Base-by-base conservation (phyloP, 306 rosid species). In the Quercus suber region DNA sequence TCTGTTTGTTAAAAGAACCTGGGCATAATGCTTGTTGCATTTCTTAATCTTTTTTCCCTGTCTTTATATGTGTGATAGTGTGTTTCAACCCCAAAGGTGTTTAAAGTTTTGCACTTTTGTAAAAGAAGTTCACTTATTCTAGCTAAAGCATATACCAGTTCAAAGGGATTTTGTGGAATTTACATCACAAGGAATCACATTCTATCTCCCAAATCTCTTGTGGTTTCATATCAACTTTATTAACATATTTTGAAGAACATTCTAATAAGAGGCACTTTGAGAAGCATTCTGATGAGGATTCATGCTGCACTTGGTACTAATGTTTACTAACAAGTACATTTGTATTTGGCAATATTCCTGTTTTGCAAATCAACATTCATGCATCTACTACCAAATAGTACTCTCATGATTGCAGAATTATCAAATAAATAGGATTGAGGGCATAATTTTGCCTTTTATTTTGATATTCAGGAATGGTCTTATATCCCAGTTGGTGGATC, bases 401-500 rank as follows among this genome's bases (percentile, higher is more conserved):
- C 76, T 78, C 76, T 73, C 53, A 52, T 2, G 4, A 45, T 37
- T 74, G 59, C 49, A 69, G 72, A 67, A 58, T 56, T 77, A 70
- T 74, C 71, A 79, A 75, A 43, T 55, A 31, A 33, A 65, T 61
- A 81, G 60, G 68, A 23, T 69, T 37, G 45, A 51, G 60, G 37
- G 69, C 68, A 30, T 71, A 55, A 72, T 75, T 69, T 28, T 81
- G 45, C 82, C 12, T 70, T 51, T 21, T 59, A 15, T 70, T 51
- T 21, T 71, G 80, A 37, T 55, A 28, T 86, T 74, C 73, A 95
- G 99, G 99, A 91, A 85, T 95, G 99, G 98, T 95, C 99, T 69
- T 95, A 93, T 87, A 95, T 95, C 76, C 99, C 99, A 53, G 98
- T 95, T 56, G 99, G 98, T 72, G 99, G 99, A 75, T 95, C 97